phyloP scores from a whole-genome alignment of 2,329 filamentous ascomycete species.

The Calonectria pauciramosa region DNA sequence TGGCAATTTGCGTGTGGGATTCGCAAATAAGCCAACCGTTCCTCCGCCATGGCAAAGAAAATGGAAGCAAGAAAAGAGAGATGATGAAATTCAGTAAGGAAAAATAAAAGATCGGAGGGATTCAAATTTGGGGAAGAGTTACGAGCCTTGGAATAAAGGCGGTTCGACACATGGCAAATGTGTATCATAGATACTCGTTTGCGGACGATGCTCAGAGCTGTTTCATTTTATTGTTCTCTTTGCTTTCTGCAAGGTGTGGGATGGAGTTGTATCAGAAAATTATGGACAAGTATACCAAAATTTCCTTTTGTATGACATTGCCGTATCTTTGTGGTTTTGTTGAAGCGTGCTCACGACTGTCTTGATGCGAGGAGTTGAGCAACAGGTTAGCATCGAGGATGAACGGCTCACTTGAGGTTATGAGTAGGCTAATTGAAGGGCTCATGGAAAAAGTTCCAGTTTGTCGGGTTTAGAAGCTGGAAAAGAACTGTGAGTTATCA shows the following conservation, averaged over 20 bases:
- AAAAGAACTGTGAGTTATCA: too few species aligned
- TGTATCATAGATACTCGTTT: background rate
- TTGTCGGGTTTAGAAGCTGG: too few species aligned
- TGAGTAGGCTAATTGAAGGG: too few species aligned
- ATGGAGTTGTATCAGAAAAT: background rate
- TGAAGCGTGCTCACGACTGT: background rate
- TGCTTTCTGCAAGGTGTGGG: background rate
- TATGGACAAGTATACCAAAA: background rate
- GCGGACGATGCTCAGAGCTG: background rate
- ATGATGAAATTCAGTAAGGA: background rate
- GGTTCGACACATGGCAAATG: background rate
- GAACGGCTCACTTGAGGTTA: background rate
- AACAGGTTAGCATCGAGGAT: background rate
- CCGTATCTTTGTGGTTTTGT: background rate
- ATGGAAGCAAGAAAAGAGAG: background rate
- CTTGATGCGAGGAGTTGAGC: background rate
- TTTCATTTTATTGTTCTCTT: background rate
- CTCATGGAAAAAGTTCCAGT: too few species aligned
- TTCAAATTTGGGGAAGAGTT: background rate
- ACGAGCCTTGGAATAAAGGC: background rate
- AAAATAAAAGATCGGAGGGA: background rate
- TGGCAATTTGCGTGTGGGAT: conserved; percentile 39
- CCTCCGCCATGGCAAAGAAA: background rate
- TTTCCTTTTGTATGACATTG: background rate
- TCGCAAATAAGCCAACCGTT: conserved; percentile 34